A percentile compares a stretch with the other conserved stretches of the same genome.
These are phyloP conservation scores for Synchytrium microbalum DNA, from an alignment of 371 early-diverging fungal species.

Conservation along the genomic window DNA sequence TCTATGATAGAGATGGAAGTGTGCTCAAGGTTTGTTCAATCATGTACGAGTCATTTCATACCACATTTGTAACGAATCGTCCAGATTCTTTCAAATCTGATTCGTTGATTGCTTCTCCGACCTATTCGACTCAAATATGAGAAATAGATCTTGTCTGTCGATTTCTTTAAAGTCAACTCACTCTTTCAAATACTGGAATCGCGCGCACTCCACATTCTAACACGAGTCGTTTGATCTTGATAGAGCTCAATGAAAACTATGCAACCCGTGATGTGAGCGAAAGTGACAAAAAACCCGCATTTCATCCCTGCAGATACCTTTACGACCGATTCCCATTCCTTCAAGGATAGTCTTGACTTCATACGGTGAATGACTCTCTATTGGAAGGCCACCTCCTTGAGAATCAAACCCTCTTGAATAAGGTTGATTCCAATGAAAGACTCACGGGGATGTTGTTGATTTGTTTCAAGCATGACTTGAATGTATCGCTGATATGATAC, in stretches of 20 bases:
- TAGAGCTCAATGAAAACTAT: slow-evolving; percentile 54
- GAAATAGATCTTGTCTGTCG: neutral
- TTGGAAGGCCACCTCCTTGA: neutral
- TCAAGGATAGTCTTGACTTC: slow-evolving; percentile 37
- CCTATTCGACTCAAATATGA: neutral
- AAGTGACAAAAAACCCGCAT: neutral
- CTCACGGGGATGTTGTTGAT: slow-evolving; percentile 54
- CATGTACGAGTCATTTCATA: too few relatives aligned
- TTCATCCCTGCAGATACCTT: slow-evolving; percentile 35
- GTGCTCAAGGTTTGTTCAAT: too few relatives aligned
- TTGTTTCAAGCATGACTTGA: slow-evolving; percentile 33
- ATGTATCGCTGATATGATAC: neutral
- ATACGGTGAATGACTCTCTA: slow-evolving; percentile 43
- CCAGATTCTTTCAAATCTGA: slow-evolving; percentile 45
- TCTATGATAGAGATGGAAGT: slow-evolving; percentile 28
- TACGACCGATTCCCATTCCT: slow-evolving; percentile 63
- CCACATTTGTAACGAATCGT: slow-evolving; percentile 46
- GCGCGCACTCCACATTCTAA: slow-evolving; percentile 18
- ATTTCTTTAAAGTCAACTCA: slow-evolving; percentile 13
- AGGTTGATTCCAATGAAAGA: neutral
- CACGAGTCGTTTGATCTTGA: slow-evolving; percentile 38
- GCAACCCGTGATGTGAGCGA: neutral
- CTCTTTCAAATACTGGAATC: slow-evolving; percentile 35
- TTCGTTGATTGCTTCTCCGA: slow-evolving; percentile 25
- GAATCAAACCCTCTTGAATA: neutral